Evolutionary conservation across 257 asterid genomes (phyloP), one percentile per base, ranked within the genome.

Genomic region (Solanum lycopersicoides): DNA sequence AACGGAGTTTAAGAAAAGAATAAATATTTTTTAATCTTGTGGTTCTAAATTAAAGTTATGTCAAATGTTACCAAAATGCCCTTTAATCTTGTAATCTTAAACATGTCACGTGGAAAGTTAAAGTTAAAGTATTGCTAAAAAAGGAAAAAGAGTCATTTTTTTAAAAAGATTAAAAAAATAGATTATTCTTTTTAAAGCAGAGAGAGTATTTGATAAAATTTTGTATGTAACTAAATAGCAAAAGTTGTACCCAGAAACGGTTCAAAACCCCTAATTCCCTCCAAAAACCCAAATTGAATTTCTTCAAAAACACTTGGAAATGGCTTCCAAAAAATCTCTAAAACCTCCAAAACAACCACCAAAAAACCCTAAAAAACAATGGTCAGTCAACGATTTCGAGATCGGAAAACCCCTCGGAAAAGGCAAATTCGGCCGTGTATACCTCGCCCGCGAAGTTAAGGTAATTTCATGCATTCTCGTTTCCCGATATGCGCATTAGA

Each of bases 391-490:
- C 88, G 97, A 97, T 90, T 97, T 97, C 95, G 99, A 97, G 37
- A 91, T 96, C 92, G 98, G 98, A 7, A 97, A 92, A 88, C 99
- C 99, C 80, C 94, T 97, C 45, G 99, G 99, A 77, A 95, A 89
- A 87, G 99, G 99, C 69, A 96, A 95, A 89, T 96, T 96, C 91
- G 99, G 99, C 86, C 94, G 99, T 41, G 98, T 97, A 60, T 97
- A 97, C 91, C 97, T 97, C 86, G 98, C 98, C 75, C 99, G 99
- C 37, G 98, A 97, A 93, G 69, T 91, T 92, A 89, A 96, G 98
- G 98, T 94, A 45, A 41, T 18, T 23, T 28, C 1, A 45, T 18
- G 13, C 14, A 34, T 44, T 13, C 14, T 77, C 13, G n/a, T n/a
- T 42, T 42, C 28, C 1, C 37, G 30, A 8, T 16, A 44, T 77